phyloP scores from a whole-genome alignment of 805 yeast species.

The Alloascoidea hylecoeti region DNA sequence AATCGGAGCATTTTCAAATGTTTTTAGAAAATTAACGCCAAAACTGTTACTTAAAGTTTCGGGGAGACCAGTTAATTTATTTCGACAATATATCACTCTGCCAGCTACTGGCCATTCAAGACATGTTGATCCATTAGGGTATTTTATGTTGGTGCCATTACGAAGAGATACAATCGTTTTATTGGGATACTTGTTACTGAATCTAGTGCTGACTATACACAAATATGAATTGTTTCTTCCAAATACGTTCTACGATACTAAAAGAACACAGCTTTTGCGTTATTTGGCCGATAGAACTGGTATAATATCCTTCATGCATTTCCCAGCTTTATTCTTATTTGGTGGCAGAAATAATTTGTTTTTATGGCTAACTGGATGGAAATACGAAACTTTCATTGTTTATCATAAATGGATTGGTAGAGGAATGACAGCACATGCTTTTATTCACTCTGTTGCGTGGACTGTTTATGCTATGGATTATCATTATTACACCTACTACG shows the following conservation, averaged over 20 bases:
- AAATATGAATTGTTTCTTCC: constrained; percentile 10
- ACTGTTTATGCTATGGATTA: constrained; percentile 27
- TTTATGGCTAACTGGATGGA: constrained; percentile 45
- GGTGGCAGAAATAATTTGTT: constrained; percentile 66
- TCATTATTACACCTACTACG: constrained; percentile 20
- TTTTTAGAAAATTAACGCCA: constrained; percentile 10
- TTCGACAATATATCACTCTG: constrained; percentile 15
- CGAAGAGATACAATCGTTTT: constrained; percentile 25
- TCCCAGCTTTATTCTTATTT: constrained; percentile 47
- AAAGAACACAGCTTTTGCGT: constrained; percentile 14
- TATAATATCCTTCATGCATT: constrained; percentile 7
- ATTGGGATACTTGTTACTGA: constrained; percentile 16
- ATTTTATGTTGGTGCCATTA: constrained; percentile 20
- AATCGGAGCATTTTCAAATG: constrained; percentile 10
- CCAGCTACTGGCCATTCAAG: constrained; percentile 16
- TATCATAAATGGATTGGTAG: constrained; percentile 57
- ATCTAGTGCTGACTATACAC: constrained; percentile 12
- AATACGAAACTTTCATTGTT: constrained; percentile 42
- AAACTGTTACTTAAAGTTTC: constrained; percentile 16
- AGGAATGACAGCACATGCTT: constrained; percentile 26
- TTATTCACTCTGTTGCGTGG: constrained; percentile 46
- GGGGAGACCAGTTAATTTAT: constrained; percentile 9
- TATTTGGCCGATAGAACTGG: constrained; percentile 22
- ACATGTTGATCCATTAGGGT: constrained; percentile 15
- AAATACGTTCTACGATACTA: constrained; percentile 17